Evolutionary conservation across 139 green algal species (phyloP).

Genomic region (Tetratostichococcus sp.): DNA sequence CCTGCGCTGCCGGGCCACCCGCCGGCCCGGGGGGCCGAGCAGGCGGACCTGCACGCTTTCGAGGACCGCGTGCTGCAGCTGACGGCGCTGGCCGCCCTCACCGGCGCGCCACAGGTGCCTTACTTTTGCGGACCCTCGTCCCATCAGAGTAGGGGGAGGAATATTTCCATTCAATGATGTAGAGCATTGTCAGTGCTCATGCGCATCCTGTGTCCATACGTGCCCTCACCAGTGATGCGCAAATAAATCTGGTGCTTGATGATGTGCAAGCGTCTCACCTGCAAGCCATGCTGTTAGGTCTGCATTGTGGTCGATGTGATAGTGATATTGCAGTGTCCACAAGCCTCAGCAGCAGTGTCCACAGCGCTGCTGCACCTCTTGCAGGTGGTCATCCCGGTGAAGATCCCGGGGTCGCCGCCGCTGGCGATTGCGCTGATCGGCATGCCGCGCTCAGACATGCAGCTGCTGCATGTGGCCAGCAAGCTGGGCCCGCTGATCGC

Average conservation of each 20-base stretch:
- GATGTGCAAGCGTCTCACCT: no score
- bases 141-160: no score
- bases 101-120: conserved; percentile 36
- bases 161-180: no score
- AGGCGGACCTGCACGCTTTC: conserved; percentile 6
- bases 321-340: no score
- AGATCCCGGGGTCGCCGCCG: conserved; percentile 6
- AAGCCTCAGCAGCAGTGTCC: no score
- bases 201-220: background rate
- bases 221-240: no score
- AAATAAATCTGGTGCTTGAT: no score
- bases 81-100: conserved; percentile 24
- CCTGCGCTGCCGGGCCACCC: conserved; percentile 14
- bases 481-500: conserved; percentile 31
- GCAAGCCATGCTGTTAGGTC: no score
- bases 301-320: no score
- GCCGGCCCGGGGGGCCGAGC: background rate
- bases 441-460: conserved; percentile 34
- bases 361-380: no score
- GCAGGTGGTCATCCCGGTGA: conserved; percentile 15
- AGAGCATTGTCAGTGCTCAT: no score
- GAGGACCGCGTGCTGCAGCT: conserved; percentile 24
- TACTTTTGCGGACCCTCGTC: background rate
- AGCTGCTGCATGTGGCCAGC: conserved; percentile 23
- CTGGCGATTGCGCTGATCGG: conserved; percentile 29